Percentiles rank a stretch among this genome's conserved stretches.
Conservation (phyloP, 2,329 filamentous ascomycete species). For the Huntiella savannae region DNA sequence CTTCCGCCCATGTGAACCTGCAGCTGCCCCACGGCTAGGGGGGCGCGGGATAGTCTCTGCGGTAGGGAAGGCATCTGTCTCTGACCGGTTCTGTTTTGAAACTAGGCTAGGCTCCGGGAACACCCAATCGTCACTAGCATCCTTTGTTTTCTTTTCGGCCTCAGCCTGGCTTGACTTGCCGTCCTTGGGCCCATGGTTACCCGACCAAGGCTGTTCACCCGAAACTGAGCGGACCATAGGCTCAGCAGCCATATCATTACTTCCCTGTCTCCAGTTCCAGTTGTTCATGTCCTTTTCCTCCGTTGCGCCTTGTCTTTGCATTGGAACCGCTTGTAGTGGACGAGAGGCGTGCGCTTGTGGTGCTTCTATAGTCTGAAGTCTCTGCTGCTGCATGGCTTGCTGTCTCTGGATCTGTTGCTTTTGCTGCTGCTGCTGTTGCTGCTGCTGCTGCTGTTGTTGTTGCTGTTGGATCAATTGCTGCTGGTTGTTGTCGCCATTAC, state of each 20-base stretch:
- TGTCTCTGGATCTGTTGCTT: conserved; percentile 5
- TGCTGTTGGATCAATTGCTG: not conserved
- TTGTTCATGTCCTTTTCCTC: conserved; percentile 12
- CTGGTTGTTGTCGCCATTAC: not conserved
- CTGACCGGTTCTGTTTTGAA: conserved; percentile 39
- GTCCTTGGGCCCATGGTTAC: not conserved
- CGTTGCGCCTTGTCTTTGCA: conserved; percentile 13
- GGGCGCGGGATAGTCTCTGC: conserved; percentile 69
- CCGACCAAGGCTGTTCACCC: conserved; percentile 16
- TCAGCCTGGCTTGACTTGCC: not conserved
- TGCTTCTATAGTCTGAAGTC: conserved; percentile 19
- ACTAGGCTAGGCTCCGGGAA: conserved; percentile 67
- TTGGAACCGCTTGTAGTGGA: not conserved
- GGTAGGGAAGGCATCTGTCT: conserved; percentile 72
- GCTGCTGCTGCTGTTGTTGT: conserved; percentile 2
- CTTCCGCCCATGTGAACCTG: conserved; percentile 53
- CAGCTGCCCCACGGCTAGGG: conserved; percentile 42
- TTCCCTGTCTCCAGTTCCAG: conserved; percentile 15
- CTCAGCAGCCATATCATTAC: conserved; percentile 23
- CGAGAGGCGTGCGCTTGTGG: no score
- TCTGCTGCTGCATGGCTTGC: conserved; percentile 27
- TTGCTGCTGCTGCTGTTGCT: conserved; percentile 9
- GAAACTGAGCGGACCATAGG: conserved; percentile 35
- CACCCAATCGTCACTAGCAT: conserved; percentile 70
- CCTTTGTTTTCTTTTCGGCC: conserved; percentile 15